Evolutionary conservation across 306 rosid species (phyloP), one percentile per base, ranked within the genome.

Genomic region (Rosa chinensis): DNA sequence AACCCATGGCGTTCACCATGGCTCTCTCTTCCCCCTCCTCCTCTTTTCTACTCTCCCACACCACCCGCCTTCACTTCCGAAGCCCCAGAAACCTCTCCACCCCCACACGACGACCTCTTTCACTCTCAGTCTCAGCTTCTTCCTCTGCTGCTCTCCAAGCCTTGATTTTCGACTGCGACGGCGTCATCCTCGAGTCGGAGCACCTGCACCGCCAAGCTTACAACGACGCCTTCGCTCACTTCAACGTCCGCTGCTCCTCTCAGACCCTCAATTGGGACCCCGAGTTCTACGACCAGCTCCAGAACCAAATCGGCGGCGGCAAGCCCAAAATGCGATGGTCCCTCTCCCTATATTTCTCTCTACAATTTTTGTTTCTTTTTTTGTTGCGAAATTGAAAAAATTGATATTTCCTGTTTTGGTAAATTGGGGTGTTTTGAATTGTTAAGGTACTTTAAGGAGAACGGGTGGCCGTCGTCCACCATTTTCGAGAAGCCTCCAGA

Each of bases 311-410:
- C 64, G 97, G 98, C 50, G 98, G 99, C 43, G 99, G 98, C 80
- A 93, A 93, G 68, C 99, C 99, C 74, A 95, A 95, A 91, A 95
- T 95, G 99, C 94, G 97, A 85, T 95, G 99, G 98, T 89, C 66
- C 44, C 3, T 32, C 50, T 74, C 20, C 61, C 12, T 45, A 50
- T 7, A 3, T 14, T 13, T 40, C 23, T 62, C 43, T 10, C 8
- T 56, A 39, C 0, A 28, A 28, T 32, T 32, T 23, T 28, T 23
- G 39, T 69, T 32, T 42, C 35, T 37, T 37, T 0, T 6, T 39
- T 5, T 25, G 1, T 4, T 4, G 18, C 58, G 10, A 25, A 6
- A 42, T 47, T 70, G 42, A 32, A 32, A 58, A 66, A 35, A 10
- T 61, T 10, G 68, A 47, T 59, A 44, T 18, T 45, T 75, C 55